Evolutionary conservation across 2,329 filamentous ascomycete genomes (phyloP).

Genomic region (Thelonectria blattea): DNA sequence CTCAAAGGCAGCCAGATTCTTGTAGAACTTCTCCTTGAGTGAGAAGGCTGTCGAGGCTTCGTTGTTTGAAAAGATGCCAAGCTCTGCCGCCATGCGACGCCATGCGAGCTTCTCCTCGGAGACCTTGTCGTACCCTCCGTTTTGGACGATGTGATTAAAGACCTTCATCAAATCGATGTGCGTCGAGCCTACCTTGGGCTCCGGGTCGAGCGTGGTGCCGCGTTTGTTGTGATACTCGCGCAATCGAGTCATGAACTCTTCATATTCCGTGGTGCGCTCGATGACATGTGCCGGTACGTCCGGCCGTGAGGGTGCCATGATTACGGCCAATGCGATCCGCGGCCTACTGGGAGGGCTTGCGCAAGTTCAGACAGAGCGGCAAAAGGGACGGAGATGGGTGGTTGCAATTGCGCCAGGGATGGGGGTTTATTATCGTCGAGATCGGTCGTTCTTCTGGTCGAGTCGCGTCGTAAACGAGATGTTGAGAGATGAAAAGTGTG

Average conservation of each 20-base stretch:
- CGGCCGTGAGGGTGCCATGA: constrained; percentile 44
- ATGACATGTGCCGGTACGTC: constrained; percentile 53
- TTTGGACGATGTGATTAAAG: constrained; percentile 76
- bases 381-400: neutral
- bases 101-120: constrained; percentile 85
- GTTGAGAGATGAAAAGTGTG: neutral
- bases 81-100: constrained; percentile 78
- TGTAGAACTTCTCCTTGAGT: constrained; percentile 88
- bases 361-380: neutral
- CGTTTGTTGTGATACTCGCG: constrained; percentile 77
- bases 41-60: constrained; percentile 84
- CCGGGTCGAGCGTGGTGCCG: constrained; percentile 78
- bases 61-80: constrained; percentile 76
- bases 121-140: constrained; percentile 86
- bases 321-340: constrained; percentile 15
- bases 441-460: neutral
- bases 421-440: neutral
- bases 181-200: constrained; percentile 79
- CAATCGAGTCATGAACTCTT: constrained; percentile 78
- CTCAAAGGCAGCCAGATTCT: constrained; percentile 86
- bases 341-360: neutral
- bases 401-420: constrained; percentile 8
- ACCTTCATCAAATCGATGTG: constrained; percentile 79
- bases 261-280: constrained; percentile 72
- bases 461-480: constrained; percentile 16